Evolutionary conservation across 2,329 filamentous ascomycete genomes (phyloP).

Genomic region (Alternaria sp.): DNA sequence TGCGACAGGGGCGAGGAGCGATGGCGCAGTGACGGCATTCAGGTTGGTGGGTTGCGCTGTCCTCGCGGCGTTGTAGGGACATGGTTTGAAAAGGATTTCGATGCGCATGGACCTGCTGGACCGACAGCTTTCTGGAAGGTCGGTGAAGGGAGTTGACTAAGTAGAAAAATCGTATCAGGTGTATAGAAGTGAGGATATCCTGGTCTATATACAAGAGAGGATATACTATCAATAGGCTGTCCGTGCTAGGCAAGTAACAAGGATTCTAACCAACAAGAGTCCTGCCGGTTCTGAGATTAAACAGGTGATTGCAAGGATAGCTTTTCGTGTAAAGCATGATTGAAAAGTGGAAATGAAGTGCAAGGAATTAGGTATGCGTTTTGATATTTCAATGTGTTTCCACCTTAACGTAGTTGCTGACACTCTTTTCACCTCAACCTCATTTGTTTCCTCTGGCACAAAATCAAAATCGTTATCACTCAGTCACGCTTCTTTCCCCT

Average conservation of each 20-base stretch:
- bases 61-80: slow-evolving; percentile 74
- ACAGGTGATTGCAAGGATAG: slow-evolving; percentile 14
- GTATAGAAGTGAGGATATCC: too few relatives aligned
- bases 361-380: not conserved
- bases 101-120: slow-evolving; percentile 73
- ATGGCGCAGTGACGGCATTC: slow-evolving; percentile 80
- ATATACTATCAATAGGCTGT: too few relatives aligned
- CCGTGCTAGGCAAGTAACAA: too few relatives aligned
- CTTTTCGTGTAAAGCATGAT: not conserved
- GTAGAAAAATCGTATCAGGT: too few relatives aligned
- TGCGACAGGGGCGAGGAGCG: slow-evolving; percentile 67
- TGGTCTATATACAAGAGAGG: too few relatives aligned
- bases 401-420: slow-evolving; percentile 24
- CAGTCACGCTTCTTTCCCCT: slow-evolving; percentile 29
- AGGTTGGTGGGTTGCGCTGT: slow-evolving; percentile 72
- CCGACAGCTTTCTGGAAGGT: slow-evolving; percentile 83
- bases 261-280: not conserved
- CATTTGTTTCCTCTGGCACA: slow-evolving; percentile 30
- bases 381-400: slow-evolving; percentile 35
- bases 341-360: not conserved
- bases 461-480: slow-evolving; percentile 44
- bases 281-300: slow-evolving; percentile 15
- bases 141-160: slow-evolving; percentile 54
- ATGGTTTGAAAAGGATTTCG: slow-evolving; percentile 80
- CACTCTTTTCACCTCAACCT: slow-evolving; percentile 25